Base-by-base conservation (phyloP, 2,329 filamentous ascomycete species). In the Aspergillus pseudoviridinutans region DNA sequence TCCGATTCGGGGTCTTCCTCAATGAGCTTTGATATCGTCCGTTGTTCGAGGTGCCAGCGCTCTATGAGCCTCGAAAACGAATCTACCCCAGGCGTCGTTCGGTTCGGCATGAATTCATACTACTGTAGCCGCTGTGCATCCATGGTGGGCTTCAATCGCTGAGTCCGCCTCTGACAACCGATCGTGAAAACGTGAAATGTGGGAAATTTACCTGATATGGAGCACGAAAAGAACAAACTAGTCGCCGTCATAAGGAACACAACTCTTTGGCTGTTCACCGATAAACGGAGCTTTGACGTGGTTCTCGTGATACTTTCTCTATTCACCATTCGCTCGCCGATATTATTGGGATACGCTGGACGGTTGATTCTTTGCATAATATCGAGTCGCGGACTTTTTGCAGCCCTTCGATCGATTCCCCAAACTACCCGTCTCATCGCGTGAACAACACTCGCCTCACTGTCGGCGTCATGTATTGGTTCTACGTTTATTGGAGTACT, bases 51-150 rank as follows among this genome's bases (percentile, higher is more conserved):
- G 24, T 80, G 78, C 63, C 77, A 80, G 66, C 73, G 76, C 58
- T 77, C 76, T 7, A 68, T 80, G 64, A 78, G 72, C 52, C 65
- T 79, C n/a, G 71, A 74, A 27, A 67, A 68, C 42, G 64, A 69
- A 7, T 71, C 74, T 7, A 66, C 71, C 9, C 63, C 70, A 1
- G 74, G 71, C 4, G 72, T 72, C 2, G 74, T 80, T 20, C 75
- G 74, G 49, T 79, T 79, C 64, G 78, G 77, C 54, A 77, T 78
- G 69, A 80, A 80, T 58, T 78, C 76, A 22, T 80, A 80, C 61
- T 80, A 80, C 63, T 80, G 78, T 65, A 72, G 66, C 51, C 74
- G 76, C 51, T 79, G 76, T 59, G 76, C 76, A 24, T 71, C 70
- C 17, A 76, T 77, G 69, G 76, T 78, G 49, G 76, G 76, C 35